Evolutionary conservation across 305 asterid genomes (phyloP).

Genomic region (Solanum hybrid): DNA sequence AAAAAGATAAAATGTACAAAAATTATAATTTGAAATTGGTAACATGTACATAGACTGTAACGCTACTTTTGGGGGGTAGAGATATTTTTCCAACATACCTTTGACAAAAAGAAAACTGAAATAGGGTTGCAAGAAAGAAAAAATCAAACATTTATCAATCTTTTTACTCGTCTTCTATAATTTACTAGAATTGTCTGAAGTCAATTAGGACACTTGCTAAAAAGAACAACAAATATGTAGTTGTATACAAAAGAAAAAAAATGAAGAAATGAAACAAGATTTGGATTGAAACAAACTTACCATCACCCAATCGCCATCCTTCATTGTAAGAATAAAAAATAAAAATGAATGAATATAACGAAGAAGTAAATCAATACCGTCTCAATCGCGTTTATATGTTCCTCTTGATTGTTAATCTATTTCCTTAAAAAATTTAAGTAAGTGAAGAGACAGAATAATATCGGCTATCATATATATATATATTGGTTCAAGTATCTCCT

Average conservation of each 20-base stretch:
- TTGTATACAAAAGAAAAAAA: neutral
- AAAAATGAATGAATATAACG: neutral
- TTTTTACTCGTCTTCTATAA: neutral
- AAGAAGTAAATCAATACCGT: neutral
- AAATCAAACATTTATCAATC: neutral
- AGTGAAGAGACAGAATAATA: no score
- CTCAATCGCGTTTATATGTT: neutral
- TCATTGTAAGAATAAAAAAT: neutral
- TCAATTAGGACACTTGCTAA: neutral
- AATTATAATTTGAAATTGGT: neutral
- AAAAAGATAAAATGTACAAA: neutral
- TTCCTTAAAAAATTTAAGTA: neutral
- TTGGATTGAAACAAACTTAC: neutral
- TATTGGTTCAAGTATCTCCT: no score
- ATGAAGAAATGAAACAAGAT: neutral
- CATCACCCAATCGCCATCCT: neutral
- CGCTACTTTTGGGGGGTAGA: neutral
- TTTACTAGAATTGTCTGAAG: neutral
- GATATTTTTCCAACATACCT: neutral
- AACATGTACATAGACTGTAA: neutral
- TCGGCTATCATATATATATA: no score
- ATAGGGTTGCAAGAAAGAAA: neutral
- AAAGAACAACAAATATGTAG: neutral
- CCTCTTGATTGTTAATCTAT: neutral
- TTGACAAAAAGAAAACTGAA: neutral